Evolutionary conservation across 2,329 filamentous ascomycete species (phyloP).

Genomic region (Fusarium sp.): DNA sequence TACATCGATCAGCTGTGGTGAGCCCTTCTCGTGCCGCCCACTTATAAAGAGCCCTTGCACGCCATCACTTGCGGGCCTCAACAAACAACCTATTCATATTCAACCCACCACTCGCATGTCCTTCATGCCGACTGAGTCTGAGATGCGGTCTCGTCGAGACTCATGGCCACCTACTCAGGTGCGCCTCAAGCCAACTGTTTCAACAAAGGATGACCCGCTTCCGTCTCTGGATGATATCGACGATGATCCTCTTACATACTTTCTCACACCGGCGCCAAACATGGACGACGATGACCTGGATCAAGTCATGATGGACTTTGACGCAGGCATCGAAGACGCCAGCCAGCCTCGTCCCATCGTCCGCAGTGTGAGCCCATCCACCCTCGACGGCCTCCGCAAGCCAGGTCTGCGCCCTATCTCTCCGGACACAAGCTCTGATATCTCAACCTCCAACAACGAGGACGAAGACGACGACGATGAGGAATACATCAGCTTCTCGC

Average conservation of each 20-base stretch:
- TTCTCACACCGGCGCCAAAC: constrained; percentile 63
- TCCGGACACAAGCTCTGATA: constrained; percentile 49
- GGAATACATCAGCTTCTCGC: constrained; percentile 62
- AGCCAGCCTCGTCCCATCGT: constrained; percentile 59
- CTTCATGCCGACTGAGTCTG: constrained; percentile 52
- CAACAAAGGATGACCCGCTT: constrained; percentile 54
- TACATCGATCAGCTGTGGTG: constrained; percentile 22
- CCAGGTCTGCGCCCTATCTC: constrained; percentile 46
- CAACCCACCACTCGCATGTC: constrained; percentile 8
- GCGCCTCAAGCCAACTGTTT: constrained; percentile 57
- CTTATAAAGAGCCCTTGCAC: constrained; percentile 27
- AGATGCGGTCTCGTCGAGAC: constrained; percentile 54
- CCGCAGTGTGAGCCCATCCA: constrained; percentile 68
- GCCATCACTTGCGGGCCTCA: constrained; percentile 9
- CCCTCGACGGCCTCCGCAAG: constrained; percentile 63
- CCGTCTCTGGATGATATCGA: constrained; percentile 62
- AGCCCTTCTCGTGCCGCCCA: constrained; percentile 16
- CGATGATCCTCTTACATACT: constrained; percentile 67
- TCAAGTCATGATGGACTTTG: constrained; percentile 62
- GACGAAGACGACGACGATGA: constrained; percentile 62
- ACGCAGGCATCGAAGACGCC: constrained; percentile 68
- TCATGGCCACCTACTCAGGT: constrained; percentile 67
- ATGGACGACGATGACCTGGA: constrained; percentile 57
- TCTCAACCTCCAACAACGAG: constrained; percentile 60
- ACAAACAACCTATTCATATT: constrained; percentile 7